Evolutionary conservation across 1,284 basidiomycete species (phyloP).

Genomic region (Xanthoconium separans): DNA sequence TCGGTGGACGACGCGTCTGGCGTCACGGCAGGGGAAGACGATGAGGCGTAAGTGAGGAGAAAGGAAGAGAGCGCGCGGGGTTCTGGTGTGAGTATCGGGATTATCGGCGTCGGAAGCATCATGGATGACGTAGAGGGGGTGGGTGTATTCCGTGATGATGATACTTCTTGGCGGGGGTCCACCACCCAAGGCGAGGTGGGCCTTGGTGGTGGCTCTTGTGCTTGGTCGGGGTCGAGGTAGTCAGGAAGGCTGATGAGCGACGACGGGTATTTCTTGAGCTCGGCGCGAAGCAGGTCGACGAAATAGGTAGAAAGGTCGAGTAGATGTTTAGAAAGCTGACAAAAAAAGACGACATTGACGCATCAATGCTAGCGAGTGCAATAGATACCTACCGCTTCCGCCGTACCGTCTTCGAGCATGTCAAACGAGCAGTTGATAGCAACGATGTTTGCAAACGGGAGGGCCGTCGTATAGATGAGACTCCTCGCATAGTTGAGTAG

Average conservation of each 20-base stretch:
- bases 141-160: background rate
- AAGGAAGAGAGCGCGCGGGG: constrained; percentile 71
- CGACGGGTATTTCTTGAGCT: constrained; percentile 24
- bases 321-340: constrained; percentile 44
- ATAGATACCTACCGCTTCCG: constrained; percentile 45
- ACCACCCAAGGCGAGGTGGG: constrained; percentile 34
- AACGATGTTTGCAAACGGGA: constrained; percentile 73
- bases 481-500: constrained; percentile 92
- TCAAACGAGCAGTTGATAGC: constrained; percentile 79
- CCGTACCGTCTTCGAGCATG: constrained; percentile 67
- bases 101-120: constrained; percentile 62
- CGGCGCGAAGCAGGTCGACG: constrained; percentile 33
- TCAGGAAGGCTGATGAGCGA: constrained; percentile 26
- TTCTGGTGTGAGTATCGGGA: constrained; percentile 77
- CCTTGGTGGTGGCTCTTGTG: background rate
- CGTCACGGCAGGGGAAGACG: background rate
- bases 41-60: constrained; percentile 43
- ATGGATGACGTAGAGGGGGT: background rate
- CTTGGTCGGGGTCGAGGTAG: constrained; percentile 14
- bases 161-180: background rate
- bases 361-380: background rate
- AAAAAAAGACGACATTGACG: background rate
- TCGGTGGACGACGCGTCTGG: background rate
- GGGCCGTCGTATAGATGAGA: constrained; percentile 86
- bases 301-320: constrained; percentile 42